Evolutionary conservation across 805 yeast genomes (phyloP).

Genomic region (Sporopachydermia quercuum): DNA sequence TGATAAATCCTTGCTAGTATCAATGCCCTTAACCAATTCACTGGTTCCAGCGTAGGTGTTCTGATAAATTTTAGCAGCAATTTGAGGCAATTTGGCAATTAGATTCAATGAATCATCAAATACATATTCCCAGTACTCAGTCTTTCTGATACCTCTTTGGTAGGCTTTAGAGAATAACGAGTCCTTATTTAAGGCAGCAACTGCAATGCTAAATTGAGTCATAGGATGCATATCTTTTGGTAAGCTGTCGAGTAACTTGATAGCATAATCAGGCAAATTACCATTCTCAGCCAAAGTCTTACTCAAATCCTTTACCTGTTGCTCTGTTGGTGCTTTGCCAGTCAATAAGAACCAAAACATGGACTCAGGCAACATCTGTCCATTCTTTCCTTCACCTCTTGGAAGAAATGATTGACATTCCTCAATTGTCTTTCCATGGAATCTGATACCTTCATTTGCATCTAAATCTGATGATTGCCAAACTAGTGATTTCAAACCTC

Average conservation of each 20-base stretch:
- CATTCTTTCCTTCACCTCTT: conserved; percentile 33
- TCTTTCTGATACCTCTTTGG: conserved; percentile 52
- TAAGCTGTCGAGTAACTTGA: conserved; percentile 42
- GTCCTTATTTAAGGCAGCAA: conserved; percentile 57
- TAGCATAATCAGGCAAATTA: conserved; percentile 48
- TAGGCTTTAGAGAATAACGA: conserved; percentile 61
- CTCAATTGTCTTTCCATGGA: conserved; percentile 63
- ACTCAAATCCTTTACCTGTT: conserved; percentile 40
- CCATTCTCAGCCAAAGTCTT: conserved; percentile 52
- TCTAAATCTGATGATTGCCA: conserved; percentile 76
- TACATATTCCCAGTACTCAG: conserved; percentile 61
- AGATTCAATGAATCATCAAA: conserved; percentile 58
- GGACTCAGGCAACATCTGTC: conserved; percentile 59
- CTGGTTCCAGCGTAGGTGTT: conserved; percentile 43
- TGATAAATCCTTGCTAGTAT: conserved; percentile 49
- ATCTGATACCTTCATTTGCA: conserved; percentile 61
- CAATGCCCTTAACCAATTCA: conserved; percentile 32
- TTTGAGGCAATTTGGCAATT: conserved; percentile 58
- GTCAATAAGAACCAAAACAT: conserved; percentile 70
- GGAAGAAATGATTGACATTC: conserved; percentile 58
- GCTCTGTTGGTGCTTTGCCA: conserved; percentile 51
- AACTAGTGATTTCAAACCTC: conserved; percentile 58
- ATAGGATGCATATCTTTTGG: conserved; percentile 67
- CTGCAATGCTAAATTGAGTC: conserved; percentile 71
- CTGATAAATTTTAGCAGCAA: conserved; percentile 63